A percentile compares a stretch with the other conserved stretches of the same genome.
Evolutionary conservation across 2,329 filamentous ascomycete species (phyloP).

Genomic region (Daldinia sp.): DNA sequence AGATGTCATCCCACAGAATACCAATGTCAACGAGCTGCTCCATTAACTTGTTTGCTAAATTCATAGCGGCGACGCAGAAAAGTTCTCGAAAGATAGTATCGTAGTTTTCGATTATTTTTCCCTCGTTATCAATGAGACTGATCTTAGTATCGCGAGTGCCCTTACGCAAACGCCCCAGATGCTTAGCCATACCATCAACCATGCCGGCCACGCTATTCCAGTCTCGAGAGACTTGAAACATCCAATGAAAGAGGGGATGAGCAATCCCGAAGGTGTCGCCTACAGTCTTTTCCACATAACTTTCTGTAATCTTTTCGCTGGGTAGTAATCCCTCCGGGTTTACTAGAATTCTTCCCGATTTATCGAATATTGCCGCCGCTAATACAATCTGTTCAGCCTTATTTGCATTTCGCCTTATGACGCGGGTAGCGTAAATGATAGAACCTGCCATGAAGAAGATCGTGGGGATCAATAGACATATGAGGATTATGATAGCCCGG

Average conservation of each 20-base stretch:
- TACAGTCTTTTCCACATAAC: conserved; percentile 73
- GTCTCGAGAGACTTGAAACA: conserved; percentile 81
- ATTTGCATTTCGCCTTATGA: conserved; percentile 61
- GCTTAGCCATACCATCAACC: conserved; percentile 74
- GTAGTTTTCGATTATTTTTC: conserved; percentile 72
- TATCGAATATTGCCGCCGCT: conserved; percentile 73
- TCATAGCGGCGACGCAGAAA: conserved; percentile 80
- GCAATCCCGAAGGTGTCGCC: conserved; percentile 78
- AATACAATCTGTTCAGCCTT: conserved; percentile 68
- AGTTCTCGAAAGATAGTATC: conserved; percentile 81
- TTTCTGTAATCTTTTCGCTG: conserved; percentile 79
- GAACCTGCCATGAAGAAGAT: conserved; percentile 66
- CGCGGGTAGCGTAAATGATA: conserved; percentile 61
- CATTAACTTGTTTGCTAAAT: conserved; percentile 74
- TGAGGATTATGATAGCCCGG: conserved; percentile 76
- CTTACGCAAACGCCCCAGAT: conserved; percentile 64
- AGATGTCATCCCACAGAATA: conserved; percentile 77
- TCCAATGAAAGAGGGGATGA: conserved; percentile 87
- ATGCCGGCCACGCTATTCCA: conserved; percentile 76
- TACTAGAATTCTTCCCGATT: conserved; percentile 71
- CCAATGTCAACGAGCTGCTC: conserved; percentile 71
- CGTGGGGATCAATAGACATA: conserved; percentile 69
- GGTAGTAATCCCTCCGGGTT: conserved; percentile 74
- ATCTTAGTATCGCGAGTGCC: conserved; percentile 50
- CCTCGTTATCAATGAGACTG: conserved; percentile 61